These are phyloP conservation scores for Gnaphalium uliginosum DNA, from an alignment of 129 eudicot genomes.

Conservation along the genomic window DNA sequence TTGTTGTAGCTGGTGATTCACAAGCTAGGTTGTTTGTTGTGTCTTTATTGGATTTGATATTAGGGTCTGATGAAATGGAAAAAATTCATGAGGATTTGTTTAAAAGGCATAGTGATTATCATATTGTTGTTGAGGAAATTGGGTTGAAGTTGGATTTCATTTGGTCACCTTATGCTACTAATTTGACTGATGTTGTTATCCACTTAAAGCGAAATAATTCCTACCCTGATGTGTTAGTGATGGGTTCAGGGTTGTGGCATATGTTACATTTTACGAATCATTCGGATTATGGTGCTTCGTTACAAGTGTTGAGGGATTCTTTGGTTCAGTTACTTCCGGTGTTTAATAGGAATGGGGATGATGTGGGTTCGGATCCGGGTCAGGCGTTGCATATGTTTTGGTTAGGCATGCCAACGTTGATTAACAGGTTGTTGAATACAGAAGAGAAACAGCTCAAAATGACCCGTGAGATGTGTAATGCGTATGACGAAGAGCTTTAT, in stretches of 20 bases:
- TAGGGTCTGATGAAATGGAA: slow-evolving; percentile 59
- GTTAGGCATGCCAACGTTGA: slow-evolving; percentile 84
- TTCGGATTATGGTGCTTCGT: slow-evolving; percentile 53
- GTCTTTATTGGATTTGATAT: slow-evolving; percentile 66
- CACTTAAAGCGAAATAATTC: slow-evolving; percentile 39
- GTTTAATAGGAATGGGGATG: slow-evolving; percentile 25
- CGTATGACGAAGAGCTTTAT: slow-evolving; percentile 56
- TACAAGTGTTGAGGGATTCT: slow-evolving; percentile 49
- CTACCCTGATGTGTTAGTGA: slow-evolving; percentile 79
- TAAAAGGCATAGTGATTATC: slow-evolving; percentile 91
- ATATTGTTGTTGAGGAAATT: slow-evolving; percentile 53
- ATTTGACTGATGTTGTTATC: slow-evolving; percentile 54
- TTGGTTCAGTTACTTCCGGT: slow-evolving; percentile 49
- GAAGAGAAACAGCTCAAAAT: slow-evolving; percentile 81
- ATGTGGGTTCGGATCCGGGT: slow-evolving; percentile 35
- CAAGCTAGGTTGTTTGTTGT: slow-evolving; percentile 77
- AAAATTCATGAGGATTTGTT: slow-evolving; percentile 71
- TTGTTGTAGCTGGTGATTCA: slow-evolving; percentile 94
- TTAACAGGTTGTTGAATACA: slow-evolving; percentile 72
- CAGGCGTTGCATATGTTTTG: slow-evolving; percentile 72
- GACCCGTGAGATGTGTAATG: slow-evolving; percentile 46
- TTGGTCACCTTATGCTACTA: slow-evolving; percentile 80
- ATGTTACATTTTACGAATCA: slow-evolving; percentile 69
- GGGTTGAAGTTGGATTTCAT: slow-evolving; percentile 86
- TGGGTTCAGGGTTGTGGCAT: slow-evolving; percentile 97